These are phyloP conservation scores for Ulota crispa DNA, from an alignment of 225 moss, liverwort and hornwort genomes.

Conservation along the genomic window DNA sequence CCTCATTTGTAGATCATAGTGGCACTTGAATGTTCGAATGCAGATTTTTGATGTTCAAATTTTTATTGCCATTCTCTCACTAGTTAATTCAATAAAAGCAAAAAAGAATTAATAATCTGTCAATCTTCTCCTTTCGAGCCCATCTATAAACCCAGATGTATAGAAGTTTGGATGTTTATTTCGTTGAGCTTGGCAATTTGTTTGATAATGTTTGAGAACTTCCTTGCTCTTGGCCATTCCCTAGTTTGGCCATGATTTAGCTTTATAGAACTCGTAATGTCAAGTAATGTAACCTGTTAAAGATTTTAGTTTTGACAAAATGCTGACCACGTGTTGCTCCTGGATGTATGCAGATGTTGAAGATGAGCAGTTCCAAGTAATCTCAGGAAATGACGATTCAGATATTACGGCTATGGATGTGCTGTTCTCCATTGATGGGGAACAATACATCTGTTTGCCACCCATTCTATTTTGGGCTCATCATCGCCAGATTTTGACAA, in stretches of 20 bases:
- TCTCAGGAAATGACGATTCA: background rate
- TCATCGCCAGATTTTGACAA: too few relatives aligned
- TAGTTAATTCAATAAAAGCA: too few relatives aligned
- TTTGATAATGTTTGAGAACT: background rate
- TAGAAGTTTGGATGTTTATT: background rate
- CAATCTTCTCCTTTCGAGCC: background rate
- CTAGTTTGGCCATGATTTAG: background rate
- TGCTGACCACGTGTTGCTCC: background rate
- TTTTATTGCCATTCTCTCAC: too few relatives aligned
- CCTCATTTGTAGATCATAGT: too few relatives aligned
- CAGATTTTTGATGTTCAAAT: too few relatives aligned
- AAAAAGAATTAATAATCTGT: too few relatives aligned
- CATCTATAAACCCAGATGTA: background rate
- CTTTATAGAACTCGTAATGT: background rate
- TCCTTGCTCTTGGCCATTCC: background rate
- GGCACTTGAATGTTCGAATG: too few relatives aligned
- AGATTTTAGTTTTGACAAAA: background rate
- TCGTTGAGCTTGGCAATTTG: background rate
- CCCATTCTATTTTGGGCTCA: too few relatives aligned
- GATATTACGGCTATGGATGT: background rate
- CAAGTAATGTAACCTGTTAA: background rate
- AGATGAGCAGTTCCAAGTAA: constrained; percentile 21
- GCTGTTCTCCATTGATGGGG: background rate
- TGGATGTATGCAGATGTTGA: constrained; percentile 37
- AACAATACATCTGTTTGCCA: background rate